phyloP scores from a whole-genome alignment of 306 rosid species.

The Parietaria judaica region DNA sequence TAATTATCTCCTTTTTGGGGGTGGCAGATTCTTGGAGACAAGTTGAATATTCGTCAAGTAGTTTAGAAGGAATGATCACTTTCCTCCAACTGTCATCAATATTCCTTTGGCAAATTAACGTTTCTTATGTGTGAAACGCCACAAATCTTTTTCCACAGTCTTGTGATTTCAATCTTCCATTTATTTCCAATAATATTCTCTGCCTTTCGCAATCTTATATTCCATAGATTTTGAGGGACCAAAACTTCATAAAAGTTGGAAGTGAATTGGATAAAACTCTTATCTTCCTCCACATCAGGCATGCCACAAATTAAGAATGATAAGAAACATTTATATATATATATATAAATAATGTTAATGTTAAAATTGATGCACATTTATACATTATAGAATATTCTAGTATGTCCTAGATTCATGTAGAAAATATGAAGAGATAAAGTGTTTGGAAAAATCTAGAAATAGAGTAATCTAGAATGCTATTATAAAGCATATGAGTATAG shows the following conservation, averaged over 20 bases:
- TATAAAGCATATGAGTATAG: no score
- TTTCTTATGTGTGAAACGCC: not conserved
- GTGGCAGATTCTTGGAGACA: not conserved
- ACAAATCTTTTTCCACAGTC: not conserved
- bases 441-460: no score
- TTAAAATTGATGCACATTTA: no score
- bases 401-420: no score
- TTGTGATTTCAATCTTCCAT: not conserved
- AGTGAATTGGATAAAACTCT: constrained; percentile 40
- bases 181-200: not conserved
- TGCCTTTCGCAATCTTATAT: constrained; percentile 10
- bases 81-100: constrained; percentile 5
- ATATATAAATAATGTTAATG: no score
- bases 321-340: not conserved
- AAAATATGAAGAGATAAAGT: no score
- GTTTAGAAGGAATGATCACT: not conserved
- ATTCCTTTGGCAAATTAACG: not conserved
- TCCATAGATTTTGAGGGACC: constrained; percentile 59
- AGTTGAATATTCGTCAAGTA: constrained; percentile 6
- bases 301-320: not conserved
- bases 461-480: no score
- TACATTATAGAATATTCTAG: no score
- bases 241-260: constrained; percentile 8
- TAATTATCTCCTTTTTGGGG: not conserved
- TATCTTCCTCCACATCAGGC: constrained; percentile 36